phyloP scores from a whole-genome alignment of 495 filamentous ascomycete genomes.

The Chaetomidium leptoderma region DNA sequence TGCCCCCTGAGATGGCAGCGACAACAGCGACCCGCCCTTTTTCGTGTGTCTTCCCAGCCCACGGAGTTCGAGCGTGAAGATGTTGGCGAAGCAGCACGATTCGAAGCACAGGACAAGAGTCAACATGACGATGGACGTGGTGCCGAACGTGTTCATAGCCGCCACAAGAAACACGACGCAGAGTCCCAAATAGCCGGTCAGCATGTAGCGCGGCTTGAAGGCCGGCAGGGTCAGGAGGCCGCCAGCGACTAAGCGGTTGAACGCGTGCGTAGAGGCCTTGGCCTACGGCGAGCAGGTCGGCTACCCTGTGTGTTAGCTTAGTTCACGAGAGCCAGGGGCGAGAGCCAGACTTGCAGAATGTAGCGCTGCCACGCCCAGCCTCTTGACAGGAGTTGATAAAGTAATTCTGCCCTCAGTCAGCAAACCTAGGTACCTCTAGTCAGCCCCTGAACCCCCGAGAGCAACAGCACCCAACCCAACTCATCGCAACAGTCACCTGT shows the following conservation, averaged over 20 bases:
- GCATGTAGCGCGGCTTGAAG: neutral
- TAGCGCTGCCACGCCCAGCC: no score
- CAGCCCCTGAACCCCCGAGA: no score
- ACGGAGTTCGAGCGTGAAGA: conserved; percentile 63
- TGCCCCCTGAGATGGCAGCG: conserved; percentile 61
- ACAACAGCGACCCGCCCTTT: conserved; percentile 60
- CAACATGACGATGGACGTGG: neutral
- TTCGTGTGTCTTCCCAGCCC: conserved; percentile 67
- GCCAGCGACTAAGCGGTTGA: neutral
- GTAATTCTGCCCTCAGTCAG: no score
- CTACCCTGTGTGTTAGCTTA: no score
- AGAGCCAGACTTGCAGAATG: no score
- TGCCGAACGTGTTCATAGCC: neutral
- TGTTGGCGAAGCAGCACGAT: conserved; percentile 62
- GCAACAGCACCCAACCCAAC: no score
- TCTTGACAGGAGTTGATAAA: no score
- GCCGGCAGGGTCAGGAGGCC: neutral
- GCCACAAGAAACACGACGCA: neutral
- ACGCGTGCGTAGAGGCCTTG: neutral
- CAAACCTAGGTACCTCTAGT: no score
- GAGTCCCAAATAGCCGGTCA: neutral
- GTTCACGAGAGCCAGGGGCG: no score
- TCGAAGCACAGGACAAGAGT: neutral
- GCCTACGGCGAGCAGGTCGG: no score
- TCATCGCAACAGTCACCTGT: no score